Evolutionary conservation across 116 monocot genomes (phyloP).

Genomic region (Papilionanthe hybrid): DNA sequence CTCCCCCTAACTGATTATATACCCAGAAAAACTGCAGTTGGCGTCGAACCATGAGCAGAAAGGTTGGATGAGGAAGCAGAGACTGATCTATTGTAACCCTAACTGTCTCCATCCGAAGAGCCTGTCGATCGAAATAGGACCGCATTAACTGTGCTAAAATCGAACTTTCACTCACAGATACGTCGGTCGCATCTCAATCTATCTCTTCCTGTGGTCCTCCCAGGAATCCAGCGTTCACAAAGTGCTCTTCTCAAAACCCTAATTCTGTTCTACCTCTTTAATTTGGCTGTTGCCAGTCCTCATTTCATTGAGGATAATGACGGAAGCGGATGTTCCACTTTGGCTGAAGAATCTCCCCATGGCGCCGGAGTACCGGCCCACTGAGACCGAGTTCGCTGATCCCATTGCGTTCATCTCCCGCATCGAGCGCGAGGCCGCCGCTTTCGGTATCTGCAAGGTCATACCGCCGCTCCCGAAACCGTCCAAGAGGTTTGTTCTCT

Average conservation of each 20-base stretch:
- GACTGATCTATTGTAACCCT: not conserved
- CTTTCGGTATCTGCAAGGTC: constrained; percentile 97
- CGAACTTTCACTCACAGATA: not conserved
- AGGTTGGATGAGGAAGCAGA: not conserved
- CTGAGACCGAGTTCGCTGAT: constrained; percentile 92
- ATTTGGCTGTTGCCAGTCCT: not conserved
- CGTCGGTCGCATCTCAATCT: not conserved
- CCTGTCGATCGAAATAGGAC: not conserved
- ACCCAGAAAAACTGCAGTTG: too few relatives aligned
- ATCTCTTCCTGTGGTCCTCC: not conserved
- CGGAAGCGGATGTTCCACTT: constrained; percentile 36
- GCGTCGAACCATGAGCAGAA: too few relatives aligned
- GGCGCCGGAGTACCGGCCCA: constrained; percentile 83
- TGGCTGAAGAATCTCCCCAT: constrained; percentile 82
- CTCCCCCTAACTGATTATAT: too few relatives aligned
- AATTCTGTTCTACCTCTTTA: not conserved
- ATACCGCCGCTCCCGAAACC: constrained; percentile 79
- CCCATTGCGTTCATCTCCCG: constrained; percentile 93
- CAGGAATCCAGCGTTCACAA: constrained; percentile 2
- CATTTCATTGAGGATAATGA: constrained; percentile 19
- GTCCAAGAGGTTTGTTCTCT: constrained; percentile 58
- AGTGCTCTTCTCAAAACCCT: constrained; percentile 7
- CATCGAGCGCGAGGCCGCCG: constrained; percentile 73
- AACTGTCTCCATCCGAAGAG: not conserved
- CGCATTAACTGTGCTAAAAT: not conserved